phyloP scores from a whole-genome alignment of 2,329 filamentous ascomycete genomes.

The Aphanoascus verrucosus region DNA sequence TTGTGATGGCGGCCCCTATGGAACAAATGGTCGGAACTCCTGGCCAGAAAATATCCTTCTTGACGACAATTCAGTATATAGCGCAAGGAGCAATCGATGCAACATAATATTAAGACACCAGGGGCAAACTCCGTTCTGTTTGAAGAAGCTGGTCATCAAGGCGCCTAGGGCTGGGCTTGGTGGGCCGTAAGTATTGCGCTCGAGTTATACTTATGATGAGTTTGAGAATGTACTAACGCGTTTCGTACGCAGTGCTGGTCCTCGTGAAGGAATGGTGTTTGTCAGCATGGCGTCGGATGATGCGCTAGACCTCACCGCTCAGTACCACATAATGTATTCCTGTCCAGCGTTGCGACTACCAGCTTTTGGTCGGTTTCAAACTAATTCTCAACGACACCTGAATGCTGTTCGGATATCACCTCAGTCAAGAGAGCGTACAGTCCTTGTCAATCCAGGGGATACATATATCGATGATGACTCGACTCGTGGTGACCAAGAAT shows the following conservation, averaged over 20 bases:
- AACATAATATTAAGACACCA: slow-evolving; percentile 78
- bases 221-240: background rate
- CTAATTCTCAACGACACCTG: slow-evolving; percentile 15
- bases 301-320: slow-evolving; percentile 58
- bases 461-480: background rate
- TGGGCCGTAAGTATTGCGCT: slow-evolving; percentile 57
- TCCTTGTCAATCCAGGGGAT: slow-evolving; percentile 5
- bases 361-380: slow-evolving; percentile 19
- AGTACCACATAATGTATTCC: slow-evolving; percentile 62
- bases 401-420: slow-evolving; percentile 1
- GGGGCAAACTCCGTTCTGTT: slow-evolving; percentile 65
- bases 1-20: slow-evolving; percentile 69
- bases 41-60: slow-evolving; percentile 71
- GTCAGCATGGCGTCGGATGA: slow-evolving; percentile 76
- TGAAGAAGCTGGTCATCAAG: slow-evolving; percentile 80
- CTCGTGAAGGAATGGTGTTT: slow-evolving; percentile 87
- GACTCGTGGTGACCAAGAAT: slow-evolving; percentile 4
- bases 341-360: background rate
- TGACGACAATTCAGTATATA: slow-evolving; percentile 77
- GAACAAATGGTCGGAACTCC: slow-evolving; percentile 49
- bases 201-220: background rate
- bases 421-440: background rate
- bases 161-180: slow-evolving; percentile 65
- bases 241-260: slow-evolving; percentile 39
- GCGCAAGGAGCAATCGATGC: slow-evolving; percentile 75